Evolutionary conservation across 108 stramenopile species (phyloP).

Genomic region (Stephanodiscus minutulus): DNA sequence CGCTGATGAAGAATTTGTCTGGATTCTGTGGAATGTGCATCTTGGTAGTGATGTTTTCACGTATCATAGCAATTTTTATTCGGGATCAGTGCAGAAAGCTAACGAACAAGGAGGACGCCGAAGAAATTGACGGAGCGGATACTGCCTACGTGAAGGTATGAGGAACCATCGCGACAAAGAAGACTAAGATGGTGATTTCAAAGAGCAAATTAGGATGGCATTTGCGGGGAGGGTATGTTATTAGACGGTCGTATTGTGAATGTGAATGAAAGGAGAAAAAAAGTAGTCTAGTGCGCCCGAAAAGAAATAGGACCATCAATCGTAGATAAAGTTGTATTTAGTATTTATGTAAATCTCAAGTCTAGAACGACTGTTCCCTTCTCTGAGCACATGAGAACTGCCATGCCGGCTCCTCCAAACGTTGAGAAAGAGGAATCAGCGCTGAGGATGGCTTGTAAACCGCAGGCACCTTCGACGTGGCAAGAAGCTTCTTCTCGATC

Average conservation of each 20-base stretch:
- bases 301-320: neutral
- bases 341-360: neutral
- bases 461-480: conserved; percentile 22
- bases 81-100: conserved; percentile 24
- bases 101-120: conserved; percentile 12
- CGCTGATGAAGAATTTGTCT: conserved; percentile 35
- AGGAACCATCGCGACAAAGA: too few relatives aligned
- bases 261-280: neutral
- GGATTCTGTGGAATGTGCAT: conserved; percentile 24
- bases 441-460: conserved; percentile 26
- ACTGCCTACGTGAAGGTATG: conserved; percentile 8
- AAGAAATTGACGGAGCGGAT: conserved; percentile 13
- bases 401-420: conserved; percentile 40
- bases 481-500: conserved; percentile 34
- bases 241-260: too few relatives aligned
- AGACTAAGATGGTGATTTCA: too few relatives aligned
- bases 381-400: conserved; percentile 10
- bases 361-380: neutral
- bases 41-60: conserved; percentile 25
- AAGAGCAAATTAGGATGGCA: too few relatives aligned
- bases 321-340: too few relatives aligned
- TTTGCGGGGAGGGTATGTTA: neutral
- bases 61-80: conserved; percentile 32
- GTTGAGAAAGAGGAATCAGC: conserved; percentile 31
- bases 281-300: neutral